phyloP scores from a whole-genome alignment of 129 eudicot species.

The Lonicera japonica region DNA sequence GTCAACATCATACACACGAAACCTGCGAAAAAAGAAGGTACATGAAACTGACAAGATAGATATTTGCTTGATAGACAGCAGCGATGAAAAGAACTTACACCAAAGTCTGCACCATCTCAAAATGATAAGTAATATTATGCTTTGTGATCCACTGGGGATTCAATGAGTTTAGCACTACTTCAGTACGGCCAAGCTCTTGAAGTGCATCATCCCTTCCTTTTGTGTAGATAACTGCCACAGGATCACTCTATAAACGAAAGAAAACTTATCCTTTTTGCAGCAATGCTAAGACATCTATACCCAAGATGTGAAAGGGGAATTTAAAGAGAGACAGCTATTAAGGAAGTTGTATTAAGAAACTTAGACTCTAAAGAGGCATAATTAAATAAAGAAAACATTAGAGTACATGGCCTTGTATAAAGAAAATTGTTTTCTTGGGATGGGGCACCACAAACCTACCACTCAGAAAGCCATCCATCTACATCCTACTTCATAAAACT shows the following conservation, averaged over 20 bases:
- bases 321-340: neutral
- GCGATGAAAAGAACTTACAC: slow-evolving; percentile 57
- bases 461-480: no score
- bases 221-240: slow-evolving; percentile 73
- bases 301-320: slow-evolving; percentile 4
- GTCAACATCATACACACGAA: slow-evolving; percentile 89
- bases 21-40: slow-evolving; percentile 43
- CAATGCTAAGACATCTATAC: slow-evolving; percentile 7
- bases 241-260: slow-evolving; percentile 78
- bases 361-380: neutral
- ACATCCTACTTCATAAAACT: no score
- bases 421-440: no score
- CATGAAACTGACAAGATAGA: slow-evolving; percentile 6
- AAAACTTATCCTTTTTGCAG: slow-evolving; percentile 21
- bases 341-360: neutral
- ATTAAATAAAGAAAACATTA: no score
- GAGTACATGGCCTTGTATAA: no score
- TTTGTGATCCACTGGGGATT: slow-evolving; percentile 85
- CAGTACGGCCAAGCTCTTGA: slow-evolving; percentile 93
- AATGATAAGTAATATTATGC: slow-evolving; percentile 58
- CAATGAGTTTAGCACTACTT: slow-evolving; percentile 77
- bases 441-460: no score
- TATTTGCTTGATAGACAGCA: slow-evolving; percentile 8
- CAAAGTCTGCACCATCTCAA: slow-evolving; percentile 79
- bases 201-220: slow-evolving; percentile 78